These are phyloP conservation scores for Saccharomycopsis vini DNA, from an alignment of 805 yeast species.

Conservation along the genomic window DNA sequence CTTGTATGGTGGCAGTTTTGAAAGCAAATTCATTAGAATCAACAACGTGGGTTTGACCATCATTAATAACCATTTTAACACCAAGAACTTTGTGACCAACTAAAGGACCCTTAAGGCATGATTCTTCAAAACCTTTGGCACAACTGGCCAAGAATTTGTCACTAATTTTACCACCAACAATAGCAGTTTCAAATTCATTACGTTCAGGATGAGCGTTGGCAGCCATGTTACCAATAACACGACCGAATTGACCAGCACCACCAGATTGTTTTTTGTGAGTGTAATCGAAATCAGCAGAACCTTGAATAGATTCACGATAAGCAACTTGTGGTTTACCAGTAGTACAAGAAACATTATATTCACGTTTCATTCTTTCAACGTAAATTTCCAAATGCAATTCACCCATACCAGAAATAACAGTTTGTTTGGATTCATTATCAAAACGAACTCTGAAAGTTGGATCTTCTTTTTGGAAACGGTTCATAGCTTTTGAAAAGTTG, in stretches of 20 bases:
- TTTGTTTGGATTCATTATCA: constrained; percentile 88
- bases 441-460: constrained; percentile 93
- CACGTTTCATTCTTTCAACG: constrained; percentile 97
- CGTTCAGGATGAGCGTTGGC: constrained; percentile 48
- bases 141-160: constrained; percentile 93
- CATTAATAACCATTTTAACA: constrained; percentile 85
- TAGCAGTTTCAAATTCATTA: constrained; percentile 73
- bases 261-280: constrained; percentile 98
- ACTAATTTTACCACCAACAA: constrained; percentile 95
- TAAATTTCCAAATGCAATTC: constrained; percentile 95
- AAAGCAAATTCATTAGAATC: constrained; percentile 95
- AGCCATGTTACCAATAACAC: constrained; percentile 77
- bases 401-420: constrained; percentile 96
- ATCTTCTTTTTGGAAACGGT: constrained; percentile 96
- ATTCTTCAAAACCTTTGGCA: constrained; percentile 91
- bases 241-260: constrained; percentile 99
- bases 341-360: constrained; percentile 87
- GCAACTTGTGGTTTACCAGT: constrained; percentile 98
- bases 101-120: constrained; percentile 92
- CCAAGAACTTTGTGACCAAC: constrained; percentile 93
- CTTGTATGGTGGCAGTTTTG: constrained; percentile 84
- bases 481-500: constrained; percentile 93
- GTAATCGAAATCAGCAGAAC: constrained; percentile 73
- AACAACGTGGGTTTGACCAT: constrained; percentile 95
- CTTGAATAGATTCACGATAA: constrained; percentile 84